phyloP scores from a whole-genome alignment of 176 grass and related monocot species.

The Lolium multiflorum region DNA sequence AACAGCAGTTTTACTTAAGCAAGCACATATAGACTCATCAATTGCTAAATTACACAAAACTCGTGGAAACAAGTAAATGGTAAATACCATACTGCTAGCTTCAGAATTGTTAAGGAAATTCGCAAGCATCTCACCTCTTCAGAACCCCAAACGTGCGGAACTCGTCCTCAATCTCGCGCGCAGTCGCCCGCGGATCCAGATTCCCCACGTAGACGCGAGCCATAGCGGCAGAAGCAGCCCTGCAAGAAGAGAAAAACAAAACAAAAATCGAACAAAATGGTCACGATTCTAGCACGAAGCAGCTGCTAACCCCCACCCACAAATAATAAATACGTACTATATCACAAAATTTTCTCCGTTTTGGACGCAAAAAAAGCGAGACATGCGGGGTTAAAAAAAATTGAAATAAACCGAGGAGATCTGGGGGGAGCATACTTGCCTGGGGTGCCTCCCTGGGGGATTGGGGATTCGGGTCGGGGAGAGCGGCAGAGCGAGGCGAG shows the following conservation, averaged over 20 bases:
- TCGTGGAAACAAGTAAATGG: not conserved
- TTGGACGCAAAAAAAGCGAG: conserved; percentile 2
- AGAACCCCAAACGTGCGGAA: conserved; percentile 81
- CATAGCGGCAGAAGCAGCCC: conserved; percentile 43
- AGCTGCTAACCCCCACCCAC: conserved; percentile 1
- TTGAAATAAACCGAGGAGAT: not conserved
- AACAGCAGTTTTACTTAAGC: not conserved
- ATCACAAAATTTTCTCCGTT: conserved; percentile 11
- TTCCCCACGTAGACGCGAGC: conserved; percentile 85
- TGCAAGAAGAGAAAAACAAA: conserved; percentile 21
- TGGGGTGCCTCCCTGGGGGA: conserved; percentile 26
- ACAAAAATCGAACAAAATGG: not conserved
- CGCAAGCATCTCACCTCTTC: conserved; percentile 57
- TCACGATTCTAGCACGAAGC: conserved; percentile 28
- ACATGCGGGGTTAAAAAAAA: not conserved
- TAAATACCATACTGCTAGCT: not conserved
- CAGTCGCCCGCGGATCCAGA: conserved; percentile 73
- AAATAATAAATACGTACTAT: not conserved
- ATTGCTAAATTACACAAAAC: not conserved
- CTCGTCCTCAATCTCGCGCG: conserved; percentile 77
- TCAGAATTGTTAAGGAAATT: not conserved
- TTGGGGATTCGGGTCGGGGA: conserved; percentile 34
- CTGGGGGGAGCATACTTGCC: conserved; percentile 28
- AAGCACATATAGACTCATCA: not conserved
- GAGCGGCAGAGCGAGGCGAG: not conserved